Percentiles rank a stretch among this genome's conserved stretches.
Conservation (phyloP, 345 rosid genomes). For the Nephelium lappaceum region DNA sequence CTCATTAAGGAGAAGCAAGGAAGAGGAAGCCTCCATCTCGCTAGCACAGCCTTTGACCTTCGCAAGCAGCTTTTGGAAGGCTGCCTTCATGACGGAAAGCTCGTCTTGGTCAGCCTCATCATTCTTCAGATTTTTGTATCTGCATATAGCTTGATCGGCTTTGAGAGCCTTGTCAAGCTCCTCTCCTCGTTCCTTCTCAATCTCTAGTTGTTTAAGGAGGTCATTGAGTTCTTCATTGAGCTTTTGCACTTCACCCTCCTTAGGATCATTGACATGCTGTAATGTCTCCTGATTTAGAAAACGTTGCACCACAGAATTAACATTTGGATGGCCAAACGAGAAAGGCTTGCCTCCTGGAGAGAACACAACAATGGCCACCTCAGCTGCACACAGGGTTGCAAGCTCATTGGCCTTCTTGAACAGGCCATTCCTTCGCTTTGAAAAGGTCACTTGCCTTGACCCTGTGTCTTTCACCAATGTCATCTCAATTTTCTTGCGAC, state of each 20-base stretch:
- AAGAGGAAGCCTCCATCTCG: constrained; percentile 42
- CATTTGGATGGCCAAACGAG: constrained; percentile 65
- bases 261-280: neutral
- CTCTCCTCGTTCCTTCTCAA: constrained; percentile 43
- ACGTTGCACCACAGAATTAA: constrained; percentile 42
- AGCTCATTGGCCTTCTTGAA: constrained; percentile 74
- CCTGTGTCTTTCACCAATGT: constrained; percentile 54
- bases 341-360: constrained; percentile 79
- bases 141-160: constrained; percentile 21
- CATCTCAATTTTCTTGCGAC: constrained; percentile 68
- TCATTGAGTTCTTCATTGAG: constrained; percentile 24
- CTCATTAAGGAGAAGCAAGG: constrained; percentile 32
- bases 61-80: constrained; percentile 30
- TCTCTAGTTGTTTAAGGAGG: constrained; percentile 28
- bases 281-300: constrained; percentile 34
- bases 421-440: constrained; percentile 62
- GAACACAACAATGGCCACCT: constrained; percentile 60
- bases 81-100: constrained; percentile 31
- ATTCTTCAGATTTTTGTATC: constrained; percentile 24
- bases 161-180: constrained; percentile 29
- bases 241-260: constrained; percentile 2
- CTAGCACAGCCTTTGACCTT: constrained; percentile 27
- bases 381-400: constrained; percentile 55
- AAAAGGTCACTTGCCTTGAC: constrained; percentile 71
- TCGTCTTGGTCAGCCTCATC: constrained; percentile 22